phyloP scores from a whole-genome alignment of 257 asterid genomes.

The Petrea volubilis region DNA sequence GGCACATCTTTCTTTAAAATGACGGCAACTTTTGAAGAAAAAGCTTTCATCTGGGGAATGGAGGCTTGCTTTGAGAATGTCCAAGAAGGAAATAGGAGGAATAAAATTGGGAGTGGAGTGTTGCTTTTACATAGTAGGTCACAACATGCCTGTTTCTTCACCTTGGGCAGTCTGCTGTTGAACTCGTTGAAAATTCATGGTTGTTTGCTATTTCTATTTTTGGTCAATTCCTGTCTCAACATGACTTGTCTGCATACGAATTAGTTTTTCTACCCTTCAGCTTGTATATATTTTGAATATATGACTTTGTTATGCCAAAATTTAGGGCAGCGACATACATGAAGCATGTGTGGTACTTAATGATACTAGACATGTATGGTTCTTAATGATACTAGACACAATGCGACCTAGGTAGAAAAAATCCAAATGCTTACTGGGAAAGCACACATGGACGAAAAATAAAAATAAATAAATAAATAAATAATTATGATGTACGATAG shows the following conservation, averaged over 20 bases:
- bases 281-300: not conserved
- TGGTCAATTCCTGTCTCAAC: not conserved
- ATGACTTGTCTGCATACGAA: not conserved
- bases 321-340: not conserved
- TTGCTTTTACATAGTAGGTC: not conserved
- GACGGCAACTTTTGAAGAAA: not conserved
- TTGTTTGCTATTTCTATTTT: not conserved
- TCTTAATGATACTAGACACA: not conserved
- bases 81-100: not conserved
- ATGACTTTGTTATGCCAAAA: not conserved
- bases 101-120: not conserved
- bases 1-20: not conserved
- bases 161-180: not conserved
- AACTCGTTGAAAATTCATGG: not conserved
- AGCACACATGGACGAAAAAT: not conserved
- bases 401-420: not conserved
- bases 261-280: too few relatives aligned
- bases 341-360: not conserved
- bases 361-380: not conserved
- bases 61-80: not conserved
- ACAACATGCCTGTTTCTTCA: not conserved
- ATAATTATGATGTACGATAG: constrained; percentile 6
- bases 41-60: not conserved
- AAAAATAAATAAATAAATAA: too few relatives aligned
- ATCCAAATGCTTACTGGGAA: not conserved